phyloP scores from a whole-genome alignment of 2,329 filamentous ascomycete genomes.

The Hymenoscyphus infarciens region DNA sequence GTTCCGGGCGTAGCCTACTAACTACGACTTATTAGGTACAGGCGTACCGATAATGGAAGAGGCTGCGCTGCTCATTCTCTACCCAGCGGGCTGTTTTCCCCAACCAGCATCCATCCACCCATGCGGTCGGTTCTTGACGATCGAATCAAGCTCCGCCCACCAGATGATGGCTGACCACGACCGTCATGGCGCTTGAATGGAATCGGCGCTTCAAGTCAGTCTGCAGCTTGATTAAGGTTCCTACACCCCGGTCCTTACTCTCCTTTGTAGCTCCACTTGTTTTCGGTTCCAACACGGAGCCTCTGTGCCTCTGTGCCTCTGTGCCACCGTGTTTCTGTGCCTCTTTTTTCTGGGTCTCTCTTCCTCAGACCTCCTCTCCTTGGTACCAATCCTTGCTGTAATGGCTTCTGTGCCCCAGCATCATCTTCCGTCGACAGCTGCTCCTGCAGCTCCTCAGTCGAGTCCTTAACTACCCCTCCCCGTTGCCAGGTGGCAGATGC shows the following conservation, averaged over 20 bases:
- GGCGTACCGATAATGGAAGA: too few species aligned
- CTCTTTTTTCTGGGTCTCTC: not conserved
- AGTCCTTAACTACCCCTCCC: not conserved
- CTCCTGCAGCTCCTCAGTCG: not conserved
- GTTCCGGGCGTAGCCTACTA: too few species aligned
- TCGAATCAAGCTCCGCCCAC: not conserved
- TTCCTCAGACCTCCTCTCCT: not conserved
- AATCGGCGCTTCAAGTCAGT: not conserved
- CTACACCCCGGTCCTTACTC: not conserved
- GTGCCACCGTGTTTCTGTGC: not conserved
- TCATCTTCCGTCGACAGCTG: not conserved
- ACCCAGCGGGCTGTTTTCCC: too few species aligned
- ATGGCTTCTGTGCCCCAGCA: not conserved
- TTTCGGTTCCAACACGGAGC: conserved; percentile 2
- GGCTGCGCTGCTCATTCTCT: too few species aligned
- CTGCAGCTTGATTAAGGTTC: conserved; percentile 1
- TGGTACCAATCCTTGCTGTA: not conserved
- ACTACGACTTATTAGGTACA: too few species aligned
- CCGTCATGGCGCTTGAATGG: not conserved
- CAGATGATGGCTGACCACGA: not conserved
- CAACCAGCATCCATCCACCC: too few species aligned
- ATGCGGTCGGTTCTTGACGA: not conserved
- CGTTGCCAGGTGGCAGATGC: conserved; percentile 2
- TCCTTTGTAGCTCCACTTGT: not conserved
- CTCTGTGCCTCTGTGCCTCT: not conserved